Evolutionary conservation across 208 protist genomes (phyloP), one percentile per base, ranked within the genome.

Genomic region (Porcisia hertigi): DNA sequence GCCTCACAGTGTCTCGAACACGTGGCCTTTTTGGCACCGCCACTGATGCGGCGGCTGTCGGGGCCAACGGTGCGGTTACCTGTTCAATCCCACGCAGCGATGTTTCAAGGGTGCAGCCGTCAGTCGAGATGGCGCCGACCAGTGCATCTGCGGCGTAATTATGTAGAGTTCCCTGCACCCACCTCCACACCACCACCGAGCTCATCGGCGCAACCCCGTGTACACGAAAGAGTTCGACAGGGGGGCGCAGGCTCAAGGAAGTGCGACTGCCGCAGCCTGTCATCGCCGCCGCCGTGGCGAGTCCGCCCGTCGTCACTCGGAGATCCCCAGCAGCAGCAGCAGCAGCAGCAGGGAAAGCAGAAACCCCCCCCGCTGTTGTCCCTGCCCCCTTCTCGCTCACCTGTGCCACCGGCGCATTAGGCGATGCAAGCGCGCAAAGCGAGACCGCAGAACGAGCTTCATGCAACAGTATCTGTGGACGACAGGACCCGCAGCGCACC

Each of bases 91-190:
- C 23, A 49, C 41, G 20, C 63, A 49, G 9, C 2, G 18, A 25
- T 34, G 23, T 9, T 41, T 67, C 12, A 45, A 12, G 7, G 39
- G 39, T 14, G 63, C 41, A 8, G 34, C 39, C 39, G 23, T 41
- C 63, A 52, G n/a, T 12, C 36, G 45, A 20, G 23, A 49, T 49
- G 25, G 41, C 63, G 41, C 39, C 52, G 7, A n/a, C 11, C 23
- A 81, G 69, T 47, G 53, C 23, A 18, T 75, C 76, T 1, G 76
- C 69, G 20, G 77, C 77, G 65, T 63, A 60, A 71, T 82, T 82
- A 57, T 58, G 77, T 57, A 82, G 34, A 23, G 77, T 77, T 14
- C 67, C 60, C 47, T 74, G 67, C 6, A 66, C 57, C 77, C 77
- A 77, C 47, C 52, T 41, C 47, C 62, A 43, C 55, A 63, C 39